Evolutionary conservation across 2,329 filamentous ascomycete genomes (phyloP).

Genomic region (Exophiala sp.): DNA sequence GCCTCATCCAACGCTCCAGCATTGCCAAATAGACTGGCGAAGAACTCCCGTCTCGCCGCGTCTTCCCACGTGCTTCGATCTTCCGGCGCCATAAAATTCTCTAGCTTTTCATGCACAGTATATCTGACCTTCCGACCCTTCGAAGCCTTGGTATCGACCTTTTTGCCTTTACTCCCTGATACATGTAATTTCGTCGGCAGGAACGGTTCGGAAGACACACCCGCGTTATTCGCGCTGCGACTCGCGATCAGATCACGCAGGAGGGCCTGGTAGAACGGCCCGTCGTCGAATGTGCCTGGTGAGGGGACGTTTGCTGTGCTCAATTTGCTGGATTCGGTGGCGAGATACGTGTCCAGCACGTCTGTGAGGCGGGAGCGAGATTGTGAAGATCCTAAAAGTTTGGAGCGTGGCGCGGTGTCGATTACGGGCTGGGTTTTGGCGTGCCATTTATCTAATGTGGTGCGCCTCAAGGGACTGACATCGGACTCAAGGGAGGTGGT

Average conservation of each 20-base stretch:
- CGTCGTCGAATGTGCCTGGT: constrained; percentile 77
- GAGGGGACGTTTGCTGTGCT: constrained; percentile 36
- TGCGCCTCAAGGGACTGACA: constrained; percentile 60
- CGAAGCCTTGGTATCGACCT: constrained; percentile 89
- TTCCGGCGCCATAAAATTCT: constrained; percentile 89
- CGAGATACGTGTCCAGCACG: constrained; percentile 44
- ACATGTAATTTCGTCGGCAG: constrained; percentile 38
- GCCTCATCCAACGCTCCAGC: constrained; percentile 63
- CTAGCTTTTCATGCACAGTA: constrained; percentile 92
- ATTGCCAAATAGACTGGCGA: constrained; percentile 70
- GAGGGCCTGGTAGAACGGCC: constrained; percentile 88
- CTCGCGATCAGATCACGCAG: constrained; percentile 92
- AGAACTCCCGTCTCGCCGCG: constrained; percentile 71
- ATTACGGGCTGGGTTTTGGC: constrained; percentile 63
- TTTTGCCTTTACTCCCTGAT: constrained; percentile 57
- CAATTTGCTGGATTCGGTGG: constrained; percentile 37
- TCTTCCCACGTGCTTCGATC: constrained; percentile 77
- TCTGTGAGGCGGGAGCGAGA: constrained; percentile 49
- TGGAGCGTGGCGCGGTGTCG: constrained; percentile 55
- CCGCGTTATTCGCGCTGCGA: constrained; percentile 49
- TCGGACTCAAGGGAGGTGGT: constrained; percentile 64
- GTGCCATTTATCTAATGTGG: constrained; percentile 86
- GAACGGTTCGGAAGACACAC: constrained; percentile 35
- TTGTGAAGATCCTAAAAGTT: constrained; percentile 55
- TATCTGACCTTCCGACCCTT: constrained; percentile 94